Evolutionary conservation across 2,329 filamentous ascomycete genomes (phyloP).

Genomic region (Arthroderma sp.): DNA sequence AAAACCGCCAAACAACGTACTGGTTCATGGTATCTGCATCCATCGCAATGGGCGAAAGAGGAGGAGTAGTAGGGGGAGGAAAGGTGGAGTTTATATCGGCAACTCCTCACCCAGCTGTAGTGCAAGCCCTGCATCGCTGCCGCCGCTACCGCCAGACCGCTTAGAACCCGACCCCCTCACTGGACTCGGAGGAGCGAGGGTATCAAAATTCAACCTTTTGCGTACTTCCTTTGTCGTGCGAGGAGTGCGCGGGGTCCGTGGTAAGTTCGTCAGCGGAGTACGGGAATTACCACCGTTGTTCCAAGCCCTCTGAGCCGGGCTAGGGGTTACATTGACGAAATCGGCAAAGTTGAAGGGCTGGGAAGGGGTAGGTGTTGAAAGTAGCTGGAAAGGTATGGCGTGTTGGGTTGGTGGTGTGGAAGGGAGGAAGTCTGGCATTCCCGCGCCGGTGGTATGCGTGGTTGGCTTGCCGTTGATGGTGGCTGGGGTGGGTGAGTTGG

Average conservation of each 20-base stretch:
- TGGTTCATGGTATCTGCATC: neutral
- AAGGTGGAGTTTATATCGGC: constrained; percentile 3
- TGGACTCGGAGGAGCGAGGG: constrained; percentile 46
- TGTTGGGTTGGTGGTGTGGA: constrained; percentile 65
- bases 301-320: constrained; percentile 82
- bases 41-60: neutral
- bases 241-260: constrained; percentile 50
- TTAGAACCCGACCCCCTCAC: constrained; percentile 38
- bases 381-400: constrained; percentile 38
- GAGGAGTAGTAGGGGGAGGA: neutral
- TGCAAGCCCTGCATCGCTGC: constrained; percentile 7
- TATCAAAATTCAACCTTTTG: constrained; percentile 71
- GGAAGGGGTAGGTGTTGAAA: constrained; percentile 50
- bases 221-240: constrained; percentile 55
- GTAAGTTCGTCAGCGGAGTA: constrained; percentile 39
- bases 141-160: constrained; percentile 31
- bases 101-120: constrained; percentile 11
- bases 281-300: constrained; percentile 27
- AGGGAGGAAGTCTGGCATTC: constrained; percentile 44
- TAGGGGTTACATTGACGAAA: constrained; percentile 94
- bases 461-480: constrained; percentile 40
- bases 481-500: constrained; percentile 80
- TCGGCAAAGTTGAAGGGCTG: constrained; percentile 89
- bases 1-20: neutral
- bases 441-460: constrained; percentile 13